Evolutionary conservation across 805 yeast genomes (phyloP).

Genomic region (Metschnikowia santaceciliae): DNA sequence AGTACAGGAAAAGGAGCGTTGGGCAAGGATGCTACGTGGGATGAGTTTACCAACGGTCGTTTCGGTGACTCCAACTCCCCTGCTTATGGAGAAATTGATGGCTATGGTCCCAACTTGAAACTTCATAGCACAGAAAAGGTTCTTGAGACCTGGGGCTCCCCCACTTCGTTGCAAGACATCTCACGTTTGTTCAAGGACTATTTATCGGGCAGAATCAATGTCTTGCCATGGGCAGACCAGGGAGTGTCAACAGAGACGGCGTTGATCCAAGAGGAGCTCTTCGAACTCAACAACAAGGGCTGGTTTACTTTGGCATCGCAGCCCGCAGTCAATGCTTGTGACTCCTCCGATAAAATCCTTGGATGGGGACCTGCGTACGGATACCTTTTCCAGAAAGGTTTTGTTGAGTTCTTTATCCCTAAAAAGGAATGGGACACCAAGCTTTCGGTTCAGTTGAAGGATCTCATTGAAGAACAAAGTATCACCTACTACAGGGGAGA

Average conservation of each 20-base stretch:
- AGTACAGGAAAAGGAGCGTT: constrained; percentile 79
- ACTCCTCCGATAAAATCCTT: constrained; percentile 77
- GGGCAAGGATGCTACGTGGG: constrained; percentile 94
- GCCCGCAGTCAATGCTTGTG: constrained; percentile 83
- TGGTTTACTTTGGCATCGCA: constrained; percentile 91
- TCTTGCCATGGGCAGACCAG: constrained; percentile 89
- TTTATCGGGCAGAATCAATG: constrained; percentile 67
- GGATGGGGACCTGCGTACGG: constrained; percentile 99
- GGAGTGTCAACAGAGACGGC: constrained; percentile 88
- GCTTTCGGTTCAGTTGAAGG: constrained; percentile 50
- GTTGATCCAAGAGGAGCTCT: constrained; percentile 84
- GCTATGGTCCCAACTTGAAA: constrained; percentile 90
- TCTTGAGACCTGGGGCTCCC: constrained; percentile 75
- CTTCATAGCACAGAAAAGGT: constrained; percentile 62
- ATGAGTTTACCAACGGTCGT: constrained; percentile 93
- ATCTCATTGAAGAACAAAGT: constrained; percentile 33
- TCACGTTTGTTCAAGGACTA: constrained; percentile 66
- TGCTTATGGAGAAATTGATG: constrained; percentile 97
- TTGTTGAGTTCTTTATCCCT: constrained; percentile 78
- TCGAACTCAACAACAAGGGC: constrained; percentile 69
- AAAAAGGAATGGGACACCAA: constrained; percentile 60
- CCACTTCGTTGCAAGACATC: constrained; percentile 56
- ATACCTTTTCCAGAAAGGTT: constrained; percentile 84
- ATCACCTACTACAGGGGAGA: constrained; percentile 78
- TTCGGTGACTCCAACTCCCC: constrained; percentile 94